Evolutionary conservation across 208 protist species (phyloP), one percentile per base, ranked within the genome.

Genomic region (Trypanosoma scelopori): DNA sequence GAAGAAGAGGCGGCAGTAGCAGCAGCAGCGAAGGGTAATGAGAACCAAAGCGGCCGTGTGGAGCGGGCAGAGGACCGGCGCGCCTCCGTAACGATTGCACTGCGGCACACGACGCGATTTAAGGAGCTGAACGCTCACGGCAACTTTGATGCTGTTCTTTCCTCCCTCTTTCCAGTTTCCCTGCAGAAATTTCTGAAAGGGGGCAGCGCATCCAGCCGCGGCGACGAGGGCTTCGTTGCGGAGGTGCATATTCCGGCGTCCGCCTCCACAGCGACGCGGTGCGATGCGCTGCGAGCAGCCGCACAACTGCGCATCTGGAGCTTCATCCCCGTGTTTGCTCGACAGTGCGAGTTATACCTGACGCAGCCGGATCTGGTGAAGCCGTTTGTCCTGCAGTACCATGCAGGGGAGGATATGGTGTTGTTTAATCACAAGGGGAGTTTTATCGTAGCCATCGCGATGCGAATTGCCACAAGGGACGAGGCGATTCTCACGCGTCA

Each of bases 111-210:
- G 7, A 70, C 70, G 13, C 68, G 67, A 20, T 65, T 73, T 62
- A 59, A 57, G 2, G 74, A 68, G 25, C 41, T 79, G 25, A 69
- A 79, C 45, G 37, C 41, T 20, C 60, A 71, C 25, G 5, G 37
- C 15, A 79, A 79, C 61, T 74, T 79, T 64, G 58, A 79, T 43
- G 74, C 55, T 18, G 42, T 79, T 39, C 41, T 79, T 23, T 46
- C 53, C 27, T 55, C 25, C 13, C 48, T 66, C 20, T 70, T 65
- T 22, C 60, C 65, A 1, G 1, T 13, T 18, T 30, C 6, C 1
- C 1, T 60, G 35, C 55, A 41, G 32, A 50, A 45, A 16, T 69
- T 65, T 60, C 0, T 68, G 37, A 5, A 9, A 9, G 5, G 27
- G 30, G 15, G 11, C 13, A n/a, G 43, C 30, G 57, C 49, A 35